Evolutionary conservation across 192 early-diverging fungal genomes (phyloP).

Genomic region (Pilaira anomala): DNA sequence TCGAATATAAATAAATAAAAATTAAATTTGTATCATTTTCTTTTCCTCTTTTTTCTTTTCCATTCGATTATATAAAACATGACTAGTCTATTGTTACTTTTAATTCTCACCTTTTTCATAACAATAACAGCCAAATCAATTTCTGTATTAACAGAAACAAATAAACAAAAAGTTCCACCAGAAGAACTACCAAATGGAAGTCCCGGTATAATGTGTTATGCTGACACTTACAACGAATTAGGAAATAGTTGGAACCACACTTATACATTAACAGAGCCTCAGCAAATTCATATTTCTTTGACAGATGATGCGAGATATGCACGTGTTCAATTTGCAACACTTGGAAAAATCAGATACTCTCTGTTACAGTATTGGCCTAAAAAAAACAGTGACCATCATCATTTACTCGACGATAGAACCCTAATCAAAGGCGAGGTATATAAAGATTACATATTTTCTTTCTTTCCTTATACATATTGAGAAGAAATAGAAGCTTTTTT

Average conservation of each 20-base stretch:
- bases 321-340: constrained; percentile 31
- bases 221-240: constrained; percentile 21
- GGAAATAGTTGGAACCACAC: constrained; percentile 31
- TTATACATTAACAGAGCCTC: constrained; percentile 26
- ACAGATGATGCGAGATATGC: constrained; percentile 26
- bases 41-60: not conserved
- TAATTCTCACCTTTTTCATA: not conserved
- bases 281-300: constrained; percentile 34
- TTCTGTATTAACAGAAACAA: not conserved
- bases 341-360: not conserved
- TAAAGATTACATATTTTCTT: not conserved
- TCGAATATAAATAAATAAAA: no score
- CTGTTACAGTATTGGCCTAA: constrained; percentile 31
- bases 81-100: not conserved
- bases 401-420: not conserved
- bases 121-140: not conserved
- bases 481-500: not conserved
- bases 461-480: no score
- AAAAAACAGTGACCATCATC: not conserved
- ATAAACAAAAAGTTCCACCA: not conserved
- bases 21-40: not conserved
- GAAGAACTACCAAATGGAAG: not conserved
- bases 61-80: not conserved
- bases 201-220: constrained; percentile 15
- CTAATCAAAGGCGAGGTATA: constrained; percentile 7